Conservation (phyloP, 2,329 filamentous ascomycete genomes). For the Basipetospora chlamydospora region DNA sequence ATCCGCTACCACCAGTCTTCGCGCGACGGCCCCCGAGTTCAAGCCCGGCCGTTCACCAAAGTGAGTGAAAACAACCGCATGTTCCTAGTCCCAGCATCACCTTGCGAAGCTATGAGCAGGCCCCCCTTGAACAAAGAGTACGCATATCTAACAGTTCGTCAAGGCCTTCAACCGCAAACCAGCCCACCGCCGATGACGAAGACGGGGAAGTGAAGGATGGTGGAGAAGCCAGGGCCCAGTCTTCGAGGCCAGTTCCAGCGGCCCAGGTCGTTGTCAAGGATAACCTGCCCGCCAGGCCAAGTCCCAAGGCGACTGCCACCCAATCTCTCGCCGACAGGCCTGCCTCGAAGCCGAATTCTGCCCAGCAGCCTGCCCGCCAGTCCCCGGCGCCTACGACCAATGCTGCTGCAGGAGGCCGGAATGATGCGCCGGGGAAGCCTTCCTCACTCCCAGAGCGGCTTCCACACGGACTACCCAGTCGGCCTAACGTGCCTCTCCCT, state of each 20-base stretch:
- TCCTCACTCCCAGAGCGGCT: conserved; percentile 23
- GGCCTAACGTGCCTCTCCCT: conserved; percentile 42
- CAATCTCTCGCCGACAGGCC: neutral
- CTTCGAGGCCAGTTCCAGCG: neutral
- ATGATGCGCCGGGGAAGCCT: conserved; percentile 14
- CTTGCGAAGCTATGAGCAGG: too few relatives aligned
- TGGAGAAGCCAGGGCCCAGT: conserved; percentile 17
- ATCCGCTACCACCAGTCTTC: conserved; percentile 26
- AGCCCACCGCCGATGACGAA: conserved; percentile 38
- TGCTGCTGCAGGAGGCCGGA: conserved; percentile 5
- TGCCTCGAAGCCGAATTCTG: neutral
- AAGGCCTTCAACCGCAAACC: conserved; percentile 4
- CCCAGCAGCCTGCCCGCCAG: conserved; percentile 2
- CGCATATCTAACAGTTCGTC: conserved; percentile 14
- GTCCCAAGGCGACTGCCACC: conserved; percentile 3
- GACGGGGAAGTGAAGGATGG: conserved; percentile 60
- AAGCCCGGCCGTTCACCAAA: conserved; percentile 31
- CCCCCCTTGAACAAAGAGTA: too few relatives aligned
- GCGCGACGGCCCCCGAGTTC: conserved; percentile 49
- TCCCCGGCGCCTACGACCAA: conserved; percentile 8
- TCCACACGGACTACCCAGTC: conserved; percentile 33
- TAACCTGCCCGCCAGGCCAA: conserved; percentile 18
- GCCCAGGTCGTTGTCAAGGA: conserved; percentile 15
- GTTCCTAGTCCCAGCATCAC: conserved; percentile 10
- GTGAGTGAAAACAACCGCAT: conserved; percentile 14